Base-by-base conservation (phyloP, 768 basidiomycete species). In the Sporobolomyces pararoseus region DNA sequence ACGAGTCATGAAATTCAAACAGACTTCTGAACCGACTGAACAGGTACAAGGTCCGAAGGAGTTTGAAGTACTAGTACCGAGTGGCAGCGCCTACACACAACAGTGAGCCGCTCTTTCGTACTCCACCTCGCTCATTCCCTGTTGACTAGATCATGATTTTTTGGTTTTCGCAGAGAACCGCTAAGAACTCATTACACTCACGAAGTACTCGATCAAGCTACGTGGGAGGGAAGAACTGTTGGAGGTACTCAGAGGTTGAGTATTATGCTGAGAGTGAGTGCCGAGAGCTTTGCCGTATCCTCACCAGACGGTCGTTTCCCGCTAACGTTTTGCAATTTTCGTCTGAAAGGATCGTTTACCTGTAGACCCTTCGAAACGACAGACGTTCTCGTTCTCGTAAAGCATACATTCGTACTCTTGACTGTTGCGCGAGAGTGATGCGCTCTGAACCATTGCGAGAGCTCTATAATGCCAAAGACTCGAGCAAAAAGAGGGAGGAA, bases 111-210 rank as follows among this genome's bases (percentile, higher is more conserved):
- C 50, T 31, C 3, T 21, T 23, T 10, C n/a, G 46, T 39, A 17
- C 10, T 14, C 39, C 35, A 29, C 27, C 46, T 44, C 27, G 49
- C 7, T 51, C 50, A 21, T 23, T 51, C 27, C 47, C n/a, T n/a
- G 10, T 3, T 63, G 17, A 42, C 9, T 9, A 42, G 9, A 54
- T 34, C 39, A 4, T n/a, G 32, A 16, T 32, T n/a, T 7, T 35
- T 37, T 3, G 17, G 12, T 9, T 14, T 14, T 3, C 10, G 17
- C 62, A 81, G 81, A 17, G 81, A 80, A 52, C 66, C 75, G 4
- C 73, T 81, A 0, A 66, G 82, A 21, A 81, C 81, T 68, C 65
- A 77, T 32, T 82, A 78, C 55, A 77, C 78, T 53, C 82, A 82
- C 71, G 79, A 80, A 12, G 80, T 82, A 52, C 72, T 80, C 19